These are phyloP conservation scores for Ilyonectria sp. DNA, from an alignment of 2,329 filamentous ascomycete genomes.

Conservation along the genomic window DNA sequence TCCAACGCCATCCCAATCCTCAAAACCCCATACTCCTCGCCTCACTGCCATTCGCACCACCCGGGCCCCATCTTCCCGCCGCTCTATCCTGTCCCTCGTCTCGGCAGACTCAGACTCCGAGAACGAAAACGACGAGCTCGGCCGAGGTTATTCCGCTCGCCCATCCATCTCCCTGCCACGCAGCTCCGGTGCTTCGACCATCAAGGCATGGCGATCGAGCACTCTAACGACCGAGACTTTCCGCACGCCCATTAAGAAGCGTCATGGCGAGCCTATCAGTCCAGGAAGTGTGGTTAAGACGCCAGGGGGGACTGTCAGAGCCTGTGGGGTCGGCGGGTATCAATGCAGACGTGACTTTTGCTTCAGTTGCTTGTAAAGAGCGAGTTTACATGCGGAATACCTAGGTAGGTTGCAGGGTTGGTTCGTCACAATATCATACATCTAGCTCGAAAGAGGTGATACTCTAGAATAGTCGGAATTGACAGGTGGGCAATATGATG, in stretches of 20 bases:
- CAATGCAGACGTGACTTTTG: conserved; percentile 72
- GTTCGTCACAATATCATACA: neutral
- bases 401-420: neutral
- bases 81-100: conserved; percentile 61
- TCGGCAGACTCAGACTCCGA: conserved; percentile 60
- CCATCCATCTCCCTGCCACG: conserved; percentile 36
- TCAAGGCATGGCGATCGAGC: conserved; percentile 50
- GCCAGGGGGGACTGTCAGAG: conserved; percentile 64
- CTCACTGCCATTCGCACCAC: conserved; percentile 45
- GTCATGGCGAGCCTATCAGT: conserved; percentile 37
- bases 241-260: conserved; percentile 47
- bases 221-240: conserved; percentile 49
- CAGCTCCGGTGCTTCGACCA: conserved; percentile 34
- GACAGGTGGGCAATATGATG: neutral
- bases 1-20: conserved; percentile 36
- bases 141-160: conserved; percentile 26
- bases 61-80: conserved; percentile 50
- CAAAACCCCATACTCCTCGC: conserved; percentile 48
- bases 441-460: neutral
- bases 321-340: conserved; percentile 71
- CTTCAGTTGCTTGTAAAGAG: conserved; percentile 65
- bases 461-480: neutral
- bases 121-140: conserved; percentile 56
- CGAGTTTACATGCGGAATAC: neutral
- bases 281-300: conserved; percentile 55